phyloP scores from a whole-genome alignment of 2,329 filamentous ascomycete genomes.

The Trichoderma asperellum region DNA sequence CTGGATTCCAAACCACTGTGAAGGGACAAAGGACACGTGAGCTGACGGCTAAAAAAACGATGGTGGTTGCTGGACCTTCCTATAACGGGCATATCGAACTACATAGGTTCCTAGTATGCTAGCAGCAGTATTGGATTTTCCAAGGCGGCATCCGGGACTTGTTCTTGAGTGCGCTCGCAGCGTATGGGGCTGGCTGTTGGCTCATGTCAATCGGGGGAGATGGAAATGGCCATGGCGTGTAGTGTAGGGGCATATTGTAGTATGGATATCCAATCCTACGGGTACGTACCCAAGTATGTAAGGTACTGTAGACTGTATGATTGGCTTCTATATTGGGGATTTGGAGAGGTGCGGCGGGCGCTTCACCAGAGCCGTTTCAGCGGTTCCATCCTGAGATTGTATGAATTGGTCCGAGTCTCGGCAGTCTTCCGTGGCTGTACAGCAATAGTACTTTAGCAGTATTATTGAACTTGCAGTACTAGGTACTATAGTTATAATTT shows the following conservation, averaged over 20 bases:
- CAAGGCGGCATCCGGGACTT: background rate
- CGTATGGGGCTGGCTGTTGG: background rate
- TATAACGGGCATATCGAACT: conserved; percentile 2
- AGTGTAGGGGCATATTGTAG: too few relatives aligned
- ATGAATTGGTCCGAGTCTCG: background rate
- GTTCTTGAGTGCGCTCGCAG: background rate
- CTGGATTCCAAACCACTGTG: background rate
- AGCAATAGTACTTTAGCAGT: too few relatives aligned
- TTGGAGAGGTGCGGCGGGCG: background rate
- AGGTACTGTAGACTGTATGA: background rate
- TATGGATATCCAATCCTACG: too few relatives aligned
- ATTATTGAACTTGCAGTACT: background rate
- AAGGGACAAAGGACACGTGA: background rate
- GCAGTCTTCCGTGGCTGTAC: too few relatives aligned
- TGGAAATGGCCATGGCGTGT: too few relatives aligned
- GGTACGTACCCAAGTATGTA: too few relatives aligned
- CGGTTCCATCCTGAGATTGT: background rate
- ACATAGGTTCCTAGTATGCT: too few relatives aligned
- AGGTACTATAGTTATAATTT: too few relatives aligned
- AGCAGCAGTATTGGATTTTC: background rate
- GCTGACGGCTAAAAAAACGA: background rate
- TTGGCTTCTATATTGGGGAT: background rate
- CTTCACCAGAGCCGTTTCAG: conserved; percentile 11
- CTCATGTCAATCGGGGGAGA: background rate
- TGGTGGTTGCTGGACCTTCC: background rate